Evolutionary conservation across 108 stramenopile species (phyloP).

Genomic region (Skeletonema menzelii): DNA sequence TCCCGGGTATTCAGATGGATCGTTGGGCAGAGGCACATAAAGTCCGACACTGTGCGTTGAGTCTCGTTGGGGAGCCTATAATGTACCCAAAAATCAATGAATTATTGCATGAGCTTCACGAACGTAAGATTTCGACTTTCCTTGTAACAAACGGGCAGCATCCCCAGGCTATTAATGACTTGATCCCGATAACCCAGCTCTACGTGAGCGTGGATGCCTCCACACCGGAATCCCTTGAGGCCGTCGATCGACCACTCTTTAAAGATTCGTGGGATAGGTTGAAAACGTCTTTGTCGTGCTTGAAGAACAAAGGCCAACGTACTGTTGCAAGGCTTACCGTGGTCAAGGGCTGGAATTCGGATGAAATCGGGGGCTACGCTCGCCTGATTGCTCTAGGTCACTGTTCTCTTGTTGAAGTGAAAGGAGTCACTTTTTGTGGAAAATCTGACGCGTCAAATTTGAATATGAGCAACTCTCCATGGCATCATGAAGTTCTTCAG

Average conservation of each 20-base stretch:
- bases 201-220: slow-evolving; percentile 94
- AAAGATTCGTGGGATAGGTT: slow-evolving; percentile 96
- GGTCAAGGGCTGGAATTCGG: slow-evolving; percentile 95
- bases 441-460: slow-evolving; percentile 94
- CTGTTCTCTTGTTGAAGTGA: slow-evolving; percentile 92
- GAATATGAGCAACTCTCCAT: slow-evolving; percentile 95
- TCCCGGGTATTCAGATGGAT: slow-evolving; percentile 92
- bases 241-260: slow-evolving; percentile 93
- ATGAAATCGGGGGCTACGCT: slow-evolving; percentile 90
- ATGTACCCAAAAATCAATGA: slow-evolving; percentile 97
- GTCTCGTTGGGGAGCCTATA: slow-evolving; percentile 91
- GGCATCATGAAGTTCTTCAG: slow-evolving; percentile 93
- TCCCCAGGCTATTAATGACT: slow-evolving; percentile 83
- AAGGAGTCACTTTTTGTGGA: slow-evolving; percentile 98
- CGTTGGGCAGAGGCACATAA: slow-evolving; percentile 94
- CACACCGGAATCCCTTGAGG: slow-evolving; percentile 89
- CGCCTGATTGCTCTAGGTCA: slow-evolving; percentile 88
- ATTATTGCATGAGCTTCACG: slow-evolving; percentile 86
- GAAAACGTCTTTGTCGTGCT: slow-evolving; percentile 57
- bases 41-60: slow-evolving; percentile 88
- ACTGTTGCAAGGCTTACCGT: slow-evolving; percentile 96
- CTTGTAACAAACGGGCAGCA: slow-evolving; percentile 98
- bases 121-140: slow-evolving; percentile 88
- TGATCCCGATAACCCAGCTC: slow-evolving; percentile 95
- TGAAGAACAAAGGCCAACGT: slow-evolving; percentile 89